phyloP scores from a whole-genome alignment of 345 rosid species.

The Murraya koenigii region DNA sequence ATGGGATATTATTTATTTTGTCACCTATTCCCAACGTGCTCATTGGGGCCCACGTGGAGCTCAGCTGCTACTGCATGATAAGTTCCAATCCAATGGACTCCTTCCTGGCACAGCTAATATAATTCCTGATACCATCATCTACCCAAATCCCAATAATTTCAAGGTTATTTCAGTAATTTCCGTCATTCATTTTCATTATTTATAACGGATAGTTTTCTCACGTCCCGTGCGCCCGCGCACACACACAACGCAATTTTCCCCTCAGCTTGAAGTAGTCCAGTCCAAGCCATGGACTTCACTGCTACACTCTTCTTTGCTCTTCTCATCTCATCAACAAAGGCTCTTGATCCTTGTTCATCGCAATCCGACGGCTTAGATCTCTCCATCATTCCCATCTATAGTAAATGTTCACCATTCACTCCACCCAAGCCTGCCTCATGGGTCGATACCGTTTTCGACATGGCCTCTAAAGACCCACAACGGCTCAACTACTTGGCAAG shows the following conservation, averaged over 20 bases:
- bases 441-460: constrained; percentile 52
- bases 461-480: constrained; percentile 68
- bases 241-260: not conserved
- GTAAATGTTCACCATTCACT: constrained; percentile 78
- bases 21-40: not conserved
- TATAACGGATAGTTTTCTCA: constrained; percentile 5
- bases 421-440: constrained; percentile 47
- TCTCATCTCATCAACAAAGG: constrained; percentile 31
- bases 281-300: constrained; percentile 42
- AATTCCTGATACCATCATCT: not conserved
- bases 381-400: constrained; percentile 63
- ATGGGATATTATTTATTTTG: not conserved
- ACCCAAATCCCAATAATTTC: constrained; percentile 9
- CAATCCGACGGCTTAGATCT: constrained; percentile 42
- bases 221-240: constrained; percentile 16
- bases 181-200: not conserved
- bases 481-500: constrained; percentile 58
- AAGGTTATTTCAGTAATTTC: constrained; percentile 33
- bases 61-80: not conserved
- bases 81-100: not conserved
- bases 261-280: not conserved
- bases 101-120: not conserved
- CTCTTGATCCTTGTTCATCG: constrained; percentile 46
- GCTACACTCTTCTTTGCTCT: constrained; percentile 35
- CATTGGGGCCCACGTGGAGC: constrained; percentile 6